phyloP scores from a whole-genome alignment of 495 filamentous ascomycete species.

The Venustampulla echinocandica region DNA sequence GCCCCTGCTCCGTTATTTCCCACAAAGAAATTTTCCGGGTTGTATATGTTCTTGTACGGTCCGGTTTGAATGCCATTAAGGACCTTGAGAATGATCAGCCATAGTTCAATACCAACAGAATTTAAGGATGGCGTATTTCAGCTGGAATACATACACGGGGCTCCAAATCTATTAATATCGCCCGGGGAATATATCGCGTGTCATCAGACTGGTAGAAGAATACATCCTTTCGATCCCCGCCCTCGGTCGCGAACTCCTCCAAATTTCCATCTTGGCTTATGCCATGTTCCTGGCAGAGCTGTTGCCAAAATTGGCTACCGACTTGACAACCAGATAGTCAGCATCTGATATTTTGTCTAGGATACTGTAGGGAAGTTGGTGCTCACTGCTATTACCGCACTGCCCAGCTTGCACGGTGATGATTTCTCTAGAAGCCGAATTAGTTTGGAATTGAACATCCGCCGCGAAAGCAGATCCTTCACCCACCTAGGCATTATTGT shows the following conservation, averaged over 20 bases:
- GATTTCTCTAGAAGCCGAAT: conserved; percentile 89
- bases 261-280: conserved; percentile 96
- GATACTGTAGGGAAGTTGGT: conserved; percentile 1
- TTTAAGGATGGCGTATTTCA: not conserved
- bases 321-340: conserved; percentile 42
- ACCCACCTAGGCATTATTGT: conserved; percentile 41
- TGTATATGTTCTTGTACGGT: conserved; percentile 95
- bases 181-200: conserved; percentile 93
- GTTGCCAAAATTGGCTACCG: conserved; percentile 93
- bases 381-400: conserved; percentile 96
- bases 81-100: conserved; percentile 44
- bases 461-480: too few species aligned
- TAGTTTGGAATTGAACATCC: too few species aligned
- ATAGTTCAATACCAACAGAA: not conserved
- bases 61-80: conserved; percentile 88
- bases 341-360: conserved; percentile 10
- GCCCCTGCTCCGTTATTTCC: conserved; percentile 86
- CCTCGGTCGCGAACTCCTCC: conserved; percentile 91
- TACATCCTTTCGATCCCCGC: conserved; percentile 95
- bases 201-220: conserved; percentile 99
- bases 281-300: conserved; percentile 93
- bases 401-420: conserved; percentile 99
- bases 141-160: conserved; percentile 55
- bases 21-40: conserved; percentile 96
- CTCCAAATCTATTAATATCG: conserved; percentile 91